Conservation (phyloP, 164 flowering plant genomes). For the Annona squamosa region DNA sequence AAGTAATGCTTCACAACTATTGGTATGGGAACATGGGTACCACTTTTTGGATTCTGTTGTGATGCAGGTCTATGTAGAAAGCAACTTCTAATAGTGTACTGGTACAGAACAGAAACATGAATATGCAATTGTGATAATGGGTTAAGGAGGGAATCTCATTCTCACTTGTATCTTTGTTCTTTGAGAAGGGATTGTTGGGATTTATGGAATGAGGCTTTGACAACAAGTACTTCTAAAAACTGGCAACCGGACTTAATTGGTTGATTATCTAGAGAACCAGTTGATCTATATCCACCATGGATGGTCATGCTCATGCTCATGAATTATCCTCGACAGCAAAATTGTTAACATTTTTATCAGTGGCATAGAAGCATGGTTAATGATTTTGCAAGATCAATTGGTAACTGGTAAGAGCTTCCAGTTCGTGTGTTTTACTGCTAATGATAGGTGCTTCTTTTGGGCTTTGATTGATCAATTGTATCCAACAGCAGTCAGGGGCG, state of each 20-base stretch:
- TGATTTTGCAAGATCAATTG: background rate
- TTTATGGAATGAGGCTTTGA: background rate
- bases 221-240: background rate
- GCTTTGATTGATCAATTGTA: too few relatives aligned
- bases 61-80: too few relatives aligned
- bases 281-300: too few relatives aligned
- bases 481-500: too few relatives aligned
- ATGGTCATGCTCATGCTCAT: background rate
- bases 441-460: background rate
- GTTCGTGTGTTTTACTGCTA: background rate
- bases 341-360: background rate
- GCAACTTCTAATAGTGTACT: too few relatives aligned
- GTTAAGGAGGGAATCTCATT: too few relatives aligned
- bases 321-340: background rate
- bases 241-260: background rate
- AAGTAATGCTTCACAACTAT: too few relatives aligned
- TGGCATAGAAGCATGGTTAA: background rate
- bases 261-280: background rate
- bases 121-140: too few relatives aligned
- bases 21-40: too few relatives aligned
- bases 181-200: background rate
- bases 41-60: too few relatives aligned
- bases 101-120: too few relatives aligned
- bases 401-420: background rate
- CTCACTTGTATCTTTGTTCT: background rate